Base-by-base conservation (phyloP, 2,329 filamentous ascomycete species). In the Elsinoe perseae region DNA sequence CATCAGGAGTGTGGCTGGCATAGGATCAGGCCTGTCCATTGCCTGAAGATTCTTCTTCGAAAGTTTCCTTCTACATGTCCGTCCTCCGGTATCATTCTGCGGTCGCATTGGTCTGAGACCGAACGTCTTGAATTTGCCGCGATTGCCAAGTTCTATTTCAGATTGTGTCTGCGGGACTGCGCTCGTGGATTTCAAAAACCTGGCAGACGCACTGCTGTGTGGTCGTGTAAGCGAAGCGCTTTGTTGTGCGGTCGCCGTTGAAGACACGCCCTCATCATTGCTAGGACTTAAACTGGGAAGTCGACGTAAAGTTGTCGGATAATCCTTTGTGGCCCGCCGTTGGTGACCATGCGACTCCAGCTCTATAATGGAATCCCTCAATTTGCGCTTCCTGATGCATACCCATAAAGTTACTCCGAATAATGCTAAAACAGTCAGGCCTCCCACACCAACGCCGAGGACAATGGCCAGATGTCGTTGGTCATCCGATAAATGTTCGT, bases 121-220 rank as follows among this genome's bases (percentile, higher is more conserved):
- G 8, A 54, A 28, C 3, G 9, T 42, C 18, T 36, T 44, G n/a
- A 32, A 18, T 4, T 44, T 54, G n/a, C 38, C 52, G 1, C 43
- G 23, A 14, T 32, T 54, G 9, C 52, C 52, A 7, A 54, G 42
- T 36, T 54, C 52, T n/a, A 54, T 54, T 16, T 54, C 52, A 14
- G 43, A 54, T 43, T 54, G 52, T 12, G 52, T 54, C 23, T 30
- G 32, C 18, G 34, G 52, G 23, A 42, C 16, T 4, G 36, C 1
- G 21, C 30, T 38, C 14, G 12, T 25, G 16, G 28, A 14, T 32
- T 18, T 32, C 6, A 18, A 50, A n/a, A 50, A n/a, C 27, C 27
- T 32, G 8, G 44, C 25, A n/a, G 44, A 50, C 25, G 27, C 16
- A 10, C 44, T 50, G 25, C 44, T 12, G 14, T 30, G 25, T 7